Conservation (phyloP, 352 stramenopile species). For the Phytophthora colocasiae region DNA sequence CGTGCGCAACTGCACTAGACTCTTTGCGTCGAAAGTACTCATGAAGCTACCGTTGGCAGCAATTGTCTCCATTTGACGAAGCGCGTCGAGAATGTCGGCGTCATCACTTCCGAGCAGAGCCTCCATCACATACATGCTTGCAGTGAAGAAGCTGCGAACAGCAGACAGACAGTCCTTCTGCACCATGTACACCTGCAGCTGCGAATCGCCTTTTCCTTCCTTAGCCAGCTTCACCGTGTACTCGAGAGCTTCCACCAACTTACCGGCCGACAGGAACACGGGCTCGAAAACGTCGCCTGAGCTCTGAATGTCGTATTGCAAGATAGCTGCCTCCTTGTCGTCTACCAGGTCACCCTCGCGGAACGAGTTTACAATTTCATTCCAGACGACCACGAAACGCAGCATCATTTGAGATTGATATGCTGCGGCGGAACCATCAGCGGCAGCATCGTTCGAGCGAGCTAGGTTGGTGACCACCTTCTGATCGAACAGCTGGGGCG, state of each 20-base stretch:
- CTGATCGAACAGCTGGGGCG: slow-evolving; percentile 71
- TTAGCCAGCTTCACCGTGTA: slow-evolving; percentile 69
- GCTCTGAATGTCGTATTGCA: slow-evolving; percentile 80
- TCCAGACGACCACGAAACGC: slow-evolving; percentile 84
- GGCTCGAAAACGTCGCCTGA: slow-evolving; percentile 80
- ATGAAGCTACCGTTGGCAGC: slow-evolving; percentile 68
- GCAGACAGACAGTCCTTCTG: slow-evolving; percentile 76
- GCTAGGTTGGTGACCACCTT: slow-evolving; percentile 76
- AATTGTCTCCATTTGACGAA: slow-evolving; percentile 74
- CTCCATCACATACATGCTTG: slow-evolving; percentile 78
- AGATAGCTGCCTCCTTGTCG: slow-evolving; percentile 76
- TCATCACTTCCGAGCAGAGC: slow-evolving; percentile 69
- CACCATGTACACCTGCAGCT: slow-evolving; percentile 71
- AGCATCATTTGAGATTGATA: slow-evolving; percentile 81
- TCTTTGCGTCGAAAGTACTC: slow-evolving; percentile 67
- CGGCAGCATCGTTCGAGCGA: slow-evolving; percentile 62
- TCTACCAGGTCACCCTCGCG: slow-evolving; percentile 75
- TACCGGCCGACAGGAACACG: slow-evolving; percentile 81
- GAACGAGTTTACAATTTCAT: slow-evolving; percentile 84
- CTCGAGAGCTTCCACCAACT: slow-evolving; percentile 68
- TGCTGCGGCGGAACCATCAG: slow-evolving; percentile 47
- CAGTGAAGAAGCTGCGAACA: slow-evolving; percentile 80
- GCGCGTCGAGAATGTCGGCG: slow-evolving; percentile 65
- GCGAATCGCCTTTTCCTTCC: slow-evolving; percentile 72
- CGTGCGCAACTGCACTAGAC: slow-evolving; percentile 54